Evolutionary conservation across 2,329 filamentous ascomycete genomes (phyloP).

Genomic region (Phaeosphaeriaceae sp.): DNA sequence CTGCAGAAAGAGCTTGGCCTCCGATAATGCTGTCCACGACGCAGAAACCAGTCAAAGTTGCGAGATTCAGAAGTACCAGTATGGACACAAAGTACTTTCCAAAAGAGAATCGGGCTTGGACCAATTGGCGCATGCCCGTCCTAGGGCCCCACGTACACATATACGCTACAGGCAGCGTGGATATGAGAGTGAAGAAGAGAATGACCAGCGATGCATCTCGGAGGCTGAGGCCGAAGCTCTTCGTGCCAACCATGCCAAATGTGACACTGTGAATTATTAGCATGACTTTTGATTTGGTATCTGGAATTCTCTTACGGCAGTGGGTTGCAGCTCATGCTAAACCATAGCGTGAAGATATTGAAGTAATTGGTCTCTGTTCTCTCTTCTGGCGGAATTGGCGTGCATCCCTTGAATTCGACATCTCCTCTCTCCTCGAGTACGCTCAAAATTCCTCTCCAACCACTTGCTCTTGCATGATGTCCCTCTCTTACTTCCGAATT

Average conservation of each 20-base stretch:
- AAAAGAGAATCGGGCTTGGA: conserved; percentile 70
- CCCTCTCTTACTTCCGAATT: conserved; percentile 7
- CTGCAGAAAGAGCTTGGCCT: conserved; percentile 57
- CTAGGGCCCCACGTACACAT: conserved; percentile 66
- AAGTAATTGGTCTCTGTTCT: conserved; percentile 62
- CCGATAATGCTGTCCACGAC: conserved; percentile 69
- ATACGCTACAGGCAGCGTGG: conserved; percentile 63
- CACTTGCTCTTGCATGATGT: conserved; percentile 19
- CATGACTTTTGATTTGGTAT: background rate
- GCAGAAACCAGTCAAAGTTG: conserved; percentile 69
- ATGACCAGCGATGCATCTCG: conserved; percentile 67
- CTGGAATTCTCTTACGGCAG: conserved; percentile 58
- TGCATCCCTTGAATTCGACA: conserved; percentile 56
- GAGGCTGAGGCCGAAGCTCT: conserved; percentile 63
- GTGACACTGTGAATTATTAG: conserved; percentile 55
- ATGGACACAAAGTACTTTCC: conserved; percentile 63
- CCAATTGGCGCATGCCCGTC: conserved; percentile 72
- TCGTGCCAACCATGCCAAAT: conserved; percentile 69
- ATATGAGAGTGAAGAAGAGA: conserved; percentile 68
- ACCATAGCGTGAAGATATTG: conserved; percentile 69
- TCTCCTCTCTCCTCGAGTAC: conserved; percentile 32
- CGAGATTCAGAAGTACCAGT: conserved; percentile 69
- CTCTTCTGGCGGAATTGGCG: conserved; percentile 63
- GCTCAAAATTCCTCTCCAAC: conserved; percentile 23
- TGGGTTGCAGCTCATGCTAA: conserved; percentile 65